phyloP scores from a whole-genome alignment of 495 filamentous ascomycete species.

The Talaromyces liani region DNA sequence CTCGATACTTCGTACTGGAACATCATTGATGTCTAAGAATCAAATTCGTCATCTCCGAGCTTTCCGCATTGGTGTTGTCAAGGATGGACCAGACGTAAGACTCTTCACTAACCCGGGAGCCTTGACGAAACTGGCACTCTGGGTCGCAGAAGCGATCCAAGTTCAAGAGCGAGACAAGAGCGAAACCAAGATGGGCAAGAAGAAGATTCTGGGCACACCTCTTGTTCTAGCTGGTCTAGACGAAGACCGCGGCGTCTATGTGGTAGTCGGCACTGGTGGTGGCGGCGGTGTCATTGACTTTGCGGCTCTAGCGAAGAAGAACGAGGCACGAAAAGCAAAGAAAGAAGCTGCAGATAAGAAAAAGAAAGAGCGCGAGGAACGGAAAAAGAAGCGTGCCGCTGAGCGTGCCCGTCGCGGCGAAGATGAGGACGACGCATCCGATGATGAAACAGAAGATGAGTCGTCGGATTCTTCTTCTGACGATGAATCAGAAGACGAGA shows the following conservation, averaged over 20 bases:
- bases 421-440: slow-evolving; percentile 53
- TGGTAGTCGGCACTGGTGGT: slow-evolving; percentile 84
- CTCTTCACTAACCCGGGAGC: slow-evolving; percentile 90
- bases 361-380: slow-evolving; percentile 57
- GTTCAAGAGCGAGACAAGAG: slow-evolving; percentile 79
- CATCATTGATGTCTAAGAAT: slow-evolving; percentile 80
- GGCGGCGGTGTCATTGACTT: slow-evolving; percentile 57
- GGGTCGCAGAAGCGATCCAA: slow-evolving; percentile 87
- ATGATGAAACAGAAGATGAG: slow-evolving; percentile 46
- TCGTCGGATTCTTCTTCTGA: slow-evolving; percentile 39
- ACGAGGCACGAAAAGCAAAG: slow-evolving; percentile 54
- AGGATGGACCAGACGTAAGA: slow-evolving; percentile 82
- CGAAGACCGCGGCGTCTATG: slow-evolving; percentile 79
- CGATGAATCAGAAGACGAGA: slow-evolving; percentile 54
- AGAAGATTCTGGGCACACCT: slow-evolving; percentile 56
- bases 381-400: slow-evolving; percentile 36
- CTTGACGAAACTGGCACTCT: slow-evolving; percentile 83
- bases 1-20: slow-evolving; percentile 90
- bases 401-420: slow-evolving; percentile 40
- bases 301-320: slow-evolving; percentile 53
- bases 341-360: slow-evolving; percentile 51
- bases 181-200: slow-evolving; percentile 57
- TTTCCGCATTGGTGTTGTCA: slow-evolving; percentile 93
- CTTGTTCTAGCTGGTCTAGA: slow-evolving; percentile 86
- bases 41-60: slow-evolving; percentile 87